A percentile compares a stretch with the other conserved stretches of the same genome.
These are phyloP conservation scores for Pestalotiopsis sp. DNA, from an alignment of 2,329 filamentous ascomycete species.

Conservation along the genomic window DNA sequence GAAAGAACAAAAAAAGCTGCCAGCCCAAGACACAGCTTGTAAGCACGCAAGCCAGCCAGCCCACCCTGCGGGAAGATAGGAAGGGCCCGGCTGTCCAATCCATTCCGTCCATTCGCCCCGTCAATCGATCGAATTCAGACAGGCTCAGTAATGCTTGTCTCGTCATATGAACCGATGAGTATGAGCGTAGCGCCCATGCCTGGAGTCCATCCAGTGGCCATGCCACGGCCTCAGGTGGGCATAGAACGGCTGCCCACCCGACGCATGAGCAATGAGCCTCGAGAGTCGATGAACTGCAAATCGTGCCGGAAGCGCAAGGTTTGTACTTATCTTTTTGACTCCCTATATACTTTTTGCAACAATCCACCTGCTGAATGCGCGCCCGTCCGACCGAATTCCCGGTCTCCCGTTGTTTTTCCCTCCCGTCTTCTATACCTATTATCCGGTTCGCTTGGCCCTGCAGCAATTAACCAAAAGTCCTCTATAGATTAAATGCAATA, in stretches of 20 bases:
- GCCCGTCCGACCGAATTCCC: slow-evolving; percentile 18
- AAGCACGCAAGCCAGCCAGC: background rate
- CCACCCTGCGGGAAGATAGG: background rate
- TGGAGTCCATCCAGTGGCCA: slow-evolving; percentile 51
- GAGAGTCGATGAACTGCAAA: slow-evolving; percentile 93
- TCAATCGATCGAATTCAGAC: no score
- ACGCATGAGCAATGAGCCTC: slow-evolving; percentile 71
- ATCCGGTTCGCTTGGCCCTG: background rate
- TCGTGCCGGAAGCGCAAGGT: slow-evolving; percentile 93
- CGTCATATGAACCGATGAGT: slow-evolving; percentile 43
- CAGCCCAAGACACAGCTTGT: background rate
- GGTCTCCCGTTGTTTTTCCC: background rate
- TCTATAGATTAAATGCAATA: slow-evolving; percentile 85
- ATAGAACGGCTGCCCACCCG: slow-evolving; percentile 78
- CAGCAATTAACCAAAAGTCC: background rate
- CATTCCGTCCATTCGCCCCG: background rate
- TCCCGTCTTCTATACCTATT: slow-evolving; percentile 9
- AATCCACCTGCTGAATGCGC: background rate
- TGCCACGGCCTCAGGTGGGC: slow-evolving; percentile 77
- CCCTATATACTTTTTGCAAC: background rate
- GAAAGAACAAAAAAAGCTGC: background rate
- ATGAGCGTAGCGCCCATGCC: slow-evolving; percentile 42
- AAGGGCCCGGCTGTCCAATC: background rate
- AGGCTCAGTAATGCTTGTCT: slow-evolving; percentile 20
- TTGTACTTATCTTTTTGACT: slow-evolving; percentile 26